Percentiles rank a stretch among this genome's conserved stretches.
phyloP scores from a whole-genome alignment of 768 basidiomycete genomes.

The Lentinula lateritia region DNA sequence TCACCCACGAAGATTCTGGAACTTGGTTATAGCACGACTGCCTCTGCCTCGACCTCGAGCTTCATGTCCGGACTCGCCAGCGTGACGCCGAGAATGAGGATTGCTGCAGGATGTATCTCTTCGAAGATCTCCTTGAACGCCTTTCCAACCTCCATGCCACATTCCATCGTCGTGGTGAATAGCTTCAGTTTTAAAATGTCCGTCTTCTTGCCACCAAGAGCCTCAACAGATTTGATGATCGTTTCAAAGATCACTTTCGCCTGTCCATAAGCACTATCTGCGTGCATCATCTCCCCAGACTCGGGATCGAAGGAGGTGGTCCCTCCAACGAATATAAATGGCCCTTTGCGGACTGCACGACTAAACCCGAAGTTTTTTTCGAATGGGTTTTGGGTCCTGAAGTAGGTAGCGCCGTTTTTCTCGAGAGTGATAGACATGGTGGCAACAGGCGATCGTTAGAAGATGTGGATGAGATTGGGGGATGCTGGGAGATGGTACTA shows the following conservation, averaged over 20 bases:
- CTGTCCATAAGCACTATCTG: conserved; percentile 41
- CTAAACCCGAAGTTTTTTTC: conserved; percentile 48
- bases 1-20: not conserved
- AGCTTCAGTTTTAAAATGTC: conserved; percentile 45
- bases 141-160: conserved; percentile 26
- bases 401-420: conserved; percentile 1
- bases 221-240: conserved; percentile 37
- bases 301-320: conserved; percentile 42
- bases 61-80: conserved; percentile 45
- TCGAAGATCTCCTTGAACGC: conserved; percentile 37
- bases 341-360: conserved; percentile 44
- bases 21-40: conserved; percentile 16
- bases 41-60: conserved; percentile 54
- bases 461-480: not conserved
- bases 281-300: conserved; percentile 33
- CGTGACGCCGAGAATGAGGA: conserved; percentile 41
- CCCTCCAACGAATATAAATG: conserved; percentile 49
- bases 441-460: not conserved
- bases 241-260: conserved; percentile 37
- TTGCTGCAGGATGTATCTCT: conserved; percentile 41
- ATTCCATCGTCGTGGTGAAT: conserved; percentile 39
- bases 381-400: conserved; percentile 42
- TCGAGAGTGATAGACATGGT: not conserved
- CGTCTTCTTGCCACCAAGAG: conserved; percentile 33
- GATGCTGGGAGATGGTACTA: not conserved